These are phyloP conservation scores for Rusavskia elegans DNA, from an alignment of 495 filamentous ascomycete genomes.

Conservation along the genomic window DNA sequence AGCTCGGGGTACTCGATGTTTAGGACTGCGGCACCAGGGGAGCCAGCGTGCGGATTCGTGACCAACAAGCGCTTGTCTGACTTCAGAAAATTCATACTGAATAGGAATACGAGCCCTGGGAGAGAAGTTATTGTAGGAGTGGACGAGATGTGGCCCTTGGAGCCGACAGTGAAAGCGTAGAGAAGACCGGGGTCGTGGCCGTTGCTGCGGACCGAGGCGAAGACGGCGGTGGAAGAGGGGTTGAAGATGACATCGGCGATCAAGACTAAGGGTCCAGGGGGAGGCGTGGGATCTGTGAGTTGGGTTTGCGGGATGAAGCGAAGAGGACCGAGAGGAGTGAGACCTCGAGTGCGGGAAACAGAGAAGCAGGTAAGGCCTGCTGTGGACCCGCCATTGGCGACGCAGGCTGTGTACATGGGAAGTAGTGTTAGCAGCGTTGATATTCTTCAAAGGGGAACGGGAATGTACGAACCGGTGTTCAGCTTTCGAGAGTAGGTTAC, in stretches of 20 bases:
- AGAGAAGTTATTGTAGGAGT: constrained; percentile 8
- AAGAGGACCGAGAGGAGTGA: constrained; percentile 8
- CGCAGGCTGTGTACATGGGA: constrained; percentile 13
- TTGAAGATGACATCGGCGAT: constrained; percentile 17
- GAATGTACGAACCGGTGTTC: background rate
- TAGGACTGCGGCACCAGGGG: constrained; percentile 14
- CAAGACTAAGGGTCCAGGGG: constrained; percentile 10
- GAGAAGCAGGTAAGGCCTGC: constrained; percentile 17
- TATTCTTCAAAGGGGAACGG: too few species aligned
- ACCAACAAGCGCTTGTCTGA: constrained; percentile 9
- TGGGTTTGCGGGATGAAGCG: constrained; percentile 12
- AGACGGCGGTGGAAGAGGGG: constrained; percentile 15
- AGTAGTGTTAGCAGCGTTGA: too few species aligned
- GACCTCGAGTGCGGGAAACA: constrained; percentile 7
- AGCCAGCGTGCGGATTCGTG: constrained; percentile 7
- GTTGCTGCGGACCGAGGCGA: constrained; percentile 15
- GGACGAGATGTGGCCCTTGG: constrained; percentile 2
- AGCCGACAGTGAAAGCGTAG: constrained; percentile 13
- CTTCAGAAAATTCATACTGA: constrained; percentile 16
- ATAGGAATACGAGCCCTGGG: constrained; percentile 10
- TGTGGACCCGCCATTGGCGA: constrained; percentile 13
- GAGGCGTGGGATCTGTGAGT: constrained; percentile 6
- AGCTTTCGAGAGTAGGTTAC: constrained; percentile 16
- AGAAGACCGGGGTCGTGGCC: constrained; percentile 11
- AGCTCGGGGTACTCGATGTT: constrained; percentile 6